Evolutionary conservation across 164 flowering plant genomes (phyloP).

Genomic region (Vitis rotundifolia): DNA sequence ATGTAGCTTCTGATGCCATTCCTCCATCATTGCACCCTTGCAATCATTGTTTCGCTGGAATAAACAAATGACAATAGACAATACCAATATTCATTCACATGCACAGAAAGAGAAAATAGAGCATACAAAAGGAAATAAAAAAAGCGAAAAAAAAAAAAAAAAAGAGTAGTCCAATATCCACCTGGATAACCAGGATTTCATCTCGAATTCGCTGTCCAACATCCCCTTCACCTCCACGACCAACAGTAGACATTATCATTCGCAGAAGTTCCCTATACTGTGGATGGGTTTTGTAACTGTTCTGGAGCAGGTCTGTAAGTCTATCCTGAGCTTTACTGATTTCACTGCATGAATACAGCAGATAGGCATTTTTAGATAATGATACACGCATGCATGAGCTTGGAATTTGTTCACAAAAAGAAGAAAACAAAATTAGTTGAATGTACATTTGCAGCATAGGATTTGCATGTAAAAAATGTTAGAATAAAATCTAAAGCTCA

Average conservation of each 20-base stretch:
- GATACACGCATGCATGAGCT: neutral
- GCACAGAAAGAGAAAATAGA: neutral
- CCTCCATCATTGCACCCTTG: slow-evolving; percentile 99
- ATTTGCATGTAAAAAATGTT: neutral
- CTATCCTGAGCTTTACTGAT: slow-evolving; percentile 96
- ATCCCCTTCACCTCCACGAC: slow-evolving; percentile 99
- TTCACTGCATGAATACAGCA: slow-evolving; percentile 58
- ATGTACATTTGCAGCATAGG: neutral
- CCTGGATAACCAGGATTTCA: slow-evolving; percentile 97
- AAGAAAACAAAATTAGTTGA: neutral
- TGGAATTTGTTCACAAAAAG: neutral
- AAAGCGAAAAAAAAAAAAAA: neutral
- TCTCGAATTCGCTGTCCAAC: slow-evolving; percentile 98
- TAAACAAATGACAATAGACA: slow-evolving; percentile 5
- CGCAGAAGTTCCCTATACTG: slow-evolving; percentile 72
- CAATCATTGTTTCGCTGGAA: slow-evolving; percentile 91
- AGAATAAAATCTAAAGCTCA: neutral
- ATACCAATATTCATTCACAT: neutral
- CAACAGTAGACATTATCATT: slow-evolving; percentile 93
- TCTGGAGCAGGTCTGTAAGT: slow-evolving; percentile 85
- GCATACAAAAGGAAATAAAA: neutral
- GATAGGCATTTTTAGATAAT: neutral
- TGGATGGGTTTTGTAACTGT: slow-evolving; percentile 56
- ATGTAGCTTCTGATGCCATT: slow-evolving; percentile 99
- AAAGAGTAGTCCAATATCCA: neutral